phyloP scores from a whole-genome alignment of 2,329 filamentous ascomycete species.

The Exophiala calicioides region DNA sequence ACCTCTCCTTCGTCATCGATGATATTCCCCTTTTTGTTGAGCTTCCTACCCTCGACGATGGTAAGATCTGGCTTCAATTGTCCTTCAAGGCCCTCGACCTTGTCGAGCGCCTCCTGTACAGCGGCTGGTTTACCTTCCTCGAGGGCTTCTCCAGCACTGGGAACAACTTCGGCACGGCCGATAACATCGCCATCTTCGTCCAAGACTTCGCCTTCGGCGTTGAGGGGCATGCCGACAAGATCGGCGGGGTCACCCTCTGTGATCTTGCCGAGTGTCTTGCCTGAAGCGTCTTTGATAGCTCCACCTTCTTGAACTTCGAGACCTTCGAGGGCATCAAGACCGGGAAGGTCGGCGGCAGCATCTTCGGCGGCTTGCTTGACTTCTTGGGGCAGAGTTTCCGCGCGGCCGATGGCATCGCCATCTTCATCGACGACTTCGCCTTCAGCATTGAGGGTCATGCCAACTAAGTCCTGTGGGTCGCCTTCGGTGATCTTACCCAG shows the following conservation, averaged over 20 bases:
- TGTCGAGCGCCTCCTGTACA: constrained; percentile 48
- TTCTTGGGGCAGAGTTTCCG: constrained; percentile 38
- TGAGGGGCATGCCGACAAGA: constrained; percentile 41
- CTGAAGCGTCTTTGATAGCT: constrained; percentile 49
- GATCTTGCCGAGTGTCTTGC: constrained; percentile 41
- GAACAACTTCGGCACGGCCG: constrained; percentile 39
- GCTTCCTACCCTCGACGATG: constrained; percentile 42
- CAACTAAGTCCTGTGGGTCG: constrained; percentile 43
- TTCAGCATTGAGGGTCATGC: constrained; percentile 43
- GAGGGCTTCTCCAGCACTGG: constrained; percentile 32
- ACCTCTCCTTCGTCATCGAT: constrained; percentile 40
- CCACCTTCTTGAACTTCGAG: constrained; percentile 55
- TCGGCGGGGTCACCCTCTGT: constrained; percentile 46
- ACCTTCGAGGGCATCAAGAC: constrained; percentile 40
- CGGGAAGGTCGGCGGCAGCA: constrained; percentile 47
- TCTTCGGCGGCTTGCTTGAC: constrained; percentile 53
- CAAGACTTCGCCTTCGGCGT: constrained; percentile 43
- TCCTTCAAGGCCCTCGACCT: constrained; percentile 40
- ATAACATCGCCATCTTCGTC: constrained; percentile 41
- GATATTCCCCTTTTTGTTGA: constrained; percentile 35
- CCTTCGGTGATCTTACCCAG: constrained; percentile 45
- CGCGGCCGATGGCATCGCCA: constrained; percentile 40
- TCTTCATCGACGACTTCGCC: constrained; percentile 45
- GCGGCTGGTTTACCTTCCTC: constrained; percentile 28
- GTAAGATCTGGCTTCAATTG: constrained; percentile 38